phyloP scores from a whole-genome alignment of 805 yeast species.

The Vanderwaltozyma polyspora region DNA sequence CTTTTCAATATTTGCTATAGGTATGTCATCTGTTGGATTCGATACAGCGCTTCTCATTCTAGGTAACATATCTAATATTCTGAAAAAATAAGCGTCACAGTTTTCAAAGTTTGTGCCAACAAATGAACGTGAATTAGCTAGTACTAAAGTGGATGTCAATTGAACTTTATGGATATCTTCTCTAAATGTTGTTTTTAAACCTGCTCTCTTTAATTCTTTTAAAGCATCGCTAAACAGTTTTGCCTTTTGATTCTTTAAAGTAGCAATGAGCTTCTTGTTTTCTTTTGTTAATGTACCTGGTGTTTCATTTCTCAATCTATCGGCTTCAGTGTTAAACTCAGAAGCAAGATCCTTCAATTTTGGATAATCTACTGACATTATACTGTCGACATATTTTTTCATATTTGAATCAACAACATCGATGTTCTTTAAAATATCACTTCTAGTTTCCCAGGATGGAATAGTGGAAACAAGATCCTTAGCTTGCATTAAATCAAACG shows the following conservation, averaged over 20 bases:
- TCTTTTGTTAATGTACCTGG: slow-evolving; percentile 64
- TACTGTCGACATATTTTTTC: slow-evolving; percentile 33
- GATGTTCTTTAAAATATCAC: slow-evolving; percentile 43
- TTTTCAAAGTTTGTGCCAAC: slow-evolving; percentile 29
- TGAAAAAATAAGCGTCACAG: slow-evolving; percentile 48
- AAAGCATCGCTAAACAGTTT: slow-evolving; percentile 67
- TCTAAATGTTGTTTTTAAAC: slow-evolving; percentile 56
- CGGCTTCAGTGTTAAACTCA: slow-evolving; percentile 46
- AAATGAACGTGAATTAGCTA: slow-evolving; percentile 45
- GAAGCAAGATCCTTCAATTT: slow-evolving; percentile 43
- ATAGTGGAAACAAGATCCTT: slow-evolving; percentile 26
- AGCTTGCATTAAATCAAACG: slow-evolving; percentile 8
- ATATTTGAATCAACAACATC: slow-evolving; percentile 44
- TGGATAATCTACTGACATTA: slow-evolving; percentile 32
- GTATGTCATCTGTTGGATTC: slow-evolving; percentile 59
- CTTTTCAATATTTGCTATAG: slow-evolving; percentile 55
- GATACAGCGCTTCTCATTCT: slow-evolving; percentile 57
- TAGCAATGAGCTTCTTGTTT: slow-evolving; percentile 55
- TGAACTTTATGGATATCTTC: slow-evolving; percentile 56
- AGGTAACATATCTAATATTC: slow-evolving; percentile 71
- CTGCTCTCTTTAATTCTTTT: slow-evolving; percentile 63
- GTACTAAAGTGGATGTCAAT: slow-evolving; percentile 48
- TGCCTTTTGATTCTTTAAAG: slow-evolving; percentile 71
- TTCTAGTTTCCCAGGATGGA: slow-evolving; percentile 44
- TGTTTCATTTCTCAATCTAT: slow-evolving; percentile 59